A percentile compares a stretch with the other conserved stretches of the same genome.
phyloP scores from a whole-genome alignment of 257 asterid genomes.

The Asclepias syriaca region DNA sequence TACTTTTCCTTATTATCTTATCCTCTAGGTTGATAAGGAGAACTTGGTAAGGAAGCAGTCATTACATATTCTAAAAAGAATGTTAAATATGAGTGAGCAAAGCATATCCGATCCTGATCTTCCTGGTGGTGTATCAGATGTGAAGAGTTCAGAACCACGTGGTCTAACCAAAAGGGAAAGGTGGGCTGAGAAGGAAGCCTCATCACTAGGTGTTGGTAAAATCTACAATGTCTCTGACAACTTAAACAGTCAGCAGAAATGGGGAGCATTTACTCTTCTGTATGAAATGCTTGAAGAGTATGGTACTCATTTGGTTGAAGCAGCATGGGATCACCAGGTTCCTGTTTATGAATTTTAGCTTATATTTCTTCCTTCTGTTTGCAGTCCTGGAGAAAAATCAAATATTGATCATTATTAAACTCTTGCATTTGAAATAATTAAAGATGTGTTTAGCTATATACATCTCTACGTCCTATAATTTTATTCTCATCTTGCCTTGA shows the following conservation, averaged over 20 bases:
- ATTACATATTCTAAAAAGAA: conserved; percentile 55
- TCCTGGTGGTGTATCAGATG: conserved; percentile 36
- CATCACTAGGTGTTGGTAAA: conserved; percentile 79
- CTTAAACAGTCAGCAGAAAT: conserved; percentile 47
- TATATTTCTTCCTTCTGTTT: background rate
- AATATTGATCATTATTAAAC: background rate
- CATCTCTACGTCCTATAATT: background rate
- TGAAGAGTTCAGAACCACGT: conserved; percentile 30
- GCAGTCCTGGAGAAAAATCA: background rate
- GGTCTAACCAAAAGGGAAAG: conserved; percentile 58
- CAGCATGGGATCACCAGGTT: conserved; percentile 99
- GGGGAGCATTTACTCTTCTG: conserved; percentile 87
- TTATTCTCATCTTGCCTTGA: background rate
- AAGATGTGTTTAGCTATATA: background rate
- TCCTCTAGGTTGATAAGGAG: conserved; percentile 64
- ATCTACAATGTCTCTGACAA: conserved; percentile 36
- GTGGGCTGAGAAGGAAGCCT: conserved; percentile 92
- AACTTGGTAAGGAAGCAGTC: conserved; percentile 76
- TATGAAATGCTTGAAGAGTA: conserved; percentile 98
- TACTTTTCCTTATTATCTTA: background rate
- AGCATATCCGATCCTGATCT: conserved; percentile 35
- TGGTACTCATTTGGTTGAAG: conserved; percentile 97
- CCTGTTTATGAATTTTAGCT: conserved; percentile 9
- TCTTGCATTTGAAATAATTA: background rate
- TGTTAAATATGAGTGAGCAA: conserved; percentile 47